Evolutionary conservation across 805 yeast genomes (phyloP).

Genomic region (Cyberlindnera samutprakarnensis): DNA sequence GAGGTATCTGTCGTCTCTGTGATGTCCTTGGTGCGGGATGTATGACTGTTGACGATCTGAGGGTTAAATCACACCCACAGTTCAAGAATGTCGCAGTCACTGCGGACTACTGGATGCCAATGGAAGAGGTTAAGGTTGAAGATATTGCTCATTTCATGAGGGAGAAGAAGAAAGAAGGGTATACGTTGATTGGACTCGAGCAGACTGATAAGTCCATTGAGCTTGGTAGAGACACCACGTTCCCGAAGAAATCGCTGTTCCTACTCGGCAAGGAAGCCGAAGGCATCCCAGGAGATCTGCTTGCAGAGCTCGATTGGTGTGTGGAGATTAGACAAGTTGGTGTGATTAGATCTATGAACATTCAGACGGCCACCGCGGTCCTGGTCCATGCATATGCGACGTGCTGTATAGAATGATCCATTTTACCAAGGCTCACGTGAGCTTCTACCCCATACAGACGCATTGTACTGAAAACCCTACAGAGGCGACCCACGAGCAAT

Average conservation of each 20-base stretch:
- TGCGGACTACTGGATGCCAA: slow-evolving; percentile 95
- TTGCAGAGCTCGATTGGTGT: slow-evolving; percentile 78
- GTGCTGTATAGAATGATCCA: background rate
- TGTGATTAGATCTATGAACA: slow-evolving; percentile 90
- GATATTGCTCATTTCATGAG: slow-evolving; percentile 50
- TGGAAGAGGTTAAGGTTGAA: slow-evolving; percentile 61
- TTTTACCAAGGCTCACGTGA: no score
- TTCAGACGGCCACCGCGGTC: slow-evolving; percentile 94
- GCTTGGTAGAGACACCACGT: slow-evolving; percentile 51
- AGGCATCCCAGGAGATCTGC: slow-evolving; percentile 82
- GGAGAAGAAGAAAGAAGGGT: slow-evolving; percentile 64
- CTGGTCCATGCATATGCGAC: slow-evolving; percentile 82
- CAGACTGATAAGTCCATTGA: slow-evolving; percentile 88
- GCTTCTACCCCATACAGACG: no score
- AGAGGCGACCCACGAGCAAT: no score
- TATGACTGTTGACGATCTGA: slow-evolving; percentile 66
- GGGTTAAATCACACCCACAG: slow-evolving; percentile 55
- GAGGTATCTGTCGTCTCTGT: slow-evolving; percentile 88
- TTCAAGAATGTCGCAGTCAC: slow-evolving; percentile 89
- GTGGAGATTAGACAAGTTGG: slow-evolving; percentile 91
- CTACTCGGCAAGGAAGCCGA: slow-evolving; percentile 82
- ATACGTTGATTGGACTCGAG: slow-evolving; percentile 82
- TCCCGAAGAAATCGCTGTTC: slow-evolving; percentile 75
- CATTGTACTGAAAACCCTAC: no score
- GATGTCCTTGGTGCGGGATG: slow-evolving; percentile 88